These are phyloP conservation scores for Plasmodiophora brassicae DNA, from an alignment of 208 protist genomes.

Conservation along the genomic window DNA sequence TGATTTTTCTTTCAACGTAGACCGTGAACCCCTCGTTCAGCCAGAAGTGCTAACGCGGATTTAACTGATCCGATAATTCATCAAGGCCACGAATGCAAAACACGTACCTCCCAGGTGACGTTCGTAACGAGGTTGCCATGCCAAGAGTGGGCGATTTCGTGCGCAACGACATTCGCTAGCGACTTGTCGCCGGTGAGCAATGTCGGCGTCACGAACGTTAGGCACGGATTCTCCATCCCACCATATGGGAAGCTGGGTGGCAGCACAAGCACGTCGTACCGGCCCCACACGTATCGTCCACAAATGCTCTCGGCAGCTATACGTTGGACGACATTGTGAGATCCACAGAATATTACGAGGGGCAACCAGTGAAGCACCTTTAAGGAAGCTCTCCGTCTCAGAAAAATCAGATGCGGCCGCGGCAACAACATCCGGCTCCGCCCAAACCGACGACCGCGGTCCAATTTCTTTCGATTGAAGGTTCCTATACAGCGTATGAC, in stretches of 20 bases:
- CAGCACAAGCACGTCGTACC: constrained; percentile 70
- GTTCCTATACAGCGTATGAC: background rate
- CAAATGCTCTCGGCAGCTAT: constrained; percentile 24
- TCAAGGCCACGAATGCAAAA: background rate
- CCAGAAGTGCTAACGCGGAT: constrained; percentile 50
- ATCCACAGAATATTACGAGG: no score
- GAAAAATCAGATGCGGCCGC: constrained; percentile 68
- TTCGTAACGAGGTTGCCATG: constrained; percentile 52
- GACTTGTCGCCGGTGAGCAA: constrained; percentile 68
- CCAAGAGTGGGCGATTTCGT: constrained; percentile 65
- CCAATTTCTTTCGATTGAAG: constrained; percentile 47
- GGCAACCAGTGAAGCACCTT: constrained; percentile 1
- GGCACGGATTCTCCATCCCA: constrained; percentile 60
- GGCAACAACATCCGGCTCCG: constrained; percentile 59
- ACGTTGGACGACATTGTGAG: no score
- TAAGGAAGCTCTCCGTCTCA: constrained; percentile 70
- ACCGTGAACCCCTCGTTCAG: constrained; percentile 52
- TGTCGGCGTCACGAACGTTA: constrained; percentile 70
- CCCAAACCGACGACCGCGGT: constrained; percentile 52
- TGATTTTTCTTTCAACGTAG: constrained; percentile 40
- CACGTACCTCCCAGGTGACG: constrained; percentile 36
- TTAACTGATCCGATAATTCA: background rate
- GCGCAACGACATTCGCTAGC: constrained; percentile 62
- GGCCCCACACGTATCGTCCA: constrained; percentile 17
- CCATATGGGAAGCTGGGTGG: constrained; percentile 77